Percentiles rank a stretch among this genome's conserved stretches.
Evolutionary conservation across 441 rosid genomes (phyloP).

Genomic region (Theobroma grandiflorum): DNA sequence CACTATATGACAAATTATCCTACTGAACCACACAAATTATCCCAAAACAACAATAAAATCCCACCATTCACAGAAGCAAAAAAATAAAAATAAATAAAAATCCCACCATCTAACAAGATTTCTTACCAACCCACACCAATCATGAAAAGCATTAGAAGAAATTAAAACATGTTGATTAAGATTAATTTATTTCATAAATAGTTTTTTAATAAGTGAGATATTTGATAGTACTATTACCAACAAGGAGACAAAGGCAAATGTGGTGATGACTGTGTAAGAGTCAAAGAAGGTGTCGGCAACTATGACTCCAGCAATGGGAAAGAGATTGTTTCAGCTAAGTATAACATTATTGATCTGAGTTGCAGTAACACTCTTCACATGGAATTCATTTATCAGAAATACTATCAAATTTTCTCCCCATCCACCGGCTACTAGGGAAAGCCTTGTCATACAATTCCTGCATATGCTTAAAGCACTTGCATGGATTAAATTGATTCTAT

Average conservation of each 20-base stretch:
- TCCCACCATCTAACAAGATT: too few relatives aligned
- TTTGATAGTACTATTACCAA: background rate
- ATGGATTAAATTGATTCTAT: too few relatives aligned
- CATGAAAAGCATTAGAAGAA: too few relatives aligned
- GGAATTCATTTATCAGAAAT: conserved; percentile 23
- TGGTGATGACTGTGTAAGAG: background rate
- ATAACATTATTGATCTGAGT: conserved; percentile 14
- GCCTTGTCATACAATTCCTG: conserved; percentile 4
- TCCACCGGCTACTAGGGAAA: background rate
- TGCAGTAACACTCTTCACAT: conserved; percentile 10
- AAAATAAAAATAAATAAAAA: too few relatives aligned
- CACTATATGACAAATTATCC: too few relatives aligned
- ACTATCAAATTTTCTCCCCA: conserved; percentile 26
- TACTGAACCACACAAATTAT: too few relatives aligned
- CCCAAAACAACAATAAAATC: too few relatives aligned
- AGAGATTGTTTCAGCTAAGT: conserved; percentile 25
- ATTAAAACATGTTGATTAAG: too few relatives aligned
- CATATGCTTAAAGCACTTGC: background rate
- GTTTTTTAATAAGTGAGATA: background rate
- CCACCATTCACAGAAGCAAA: too few relatives aligned
- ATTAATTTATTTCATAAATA: too few relatives aligned
- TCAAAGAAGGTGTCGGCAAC: conserved; percentile 29
- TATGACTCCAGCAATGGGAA: conserved; percentile 28
- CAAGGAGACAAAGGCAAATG: conserved; percentile 26
- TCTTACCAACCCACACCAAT: too few relatives aligned